phyloP scores from a whole-genome alignment of 1,284 basidiomycete species.

The Sporisorium iseilematis-ciliati region DNA sequence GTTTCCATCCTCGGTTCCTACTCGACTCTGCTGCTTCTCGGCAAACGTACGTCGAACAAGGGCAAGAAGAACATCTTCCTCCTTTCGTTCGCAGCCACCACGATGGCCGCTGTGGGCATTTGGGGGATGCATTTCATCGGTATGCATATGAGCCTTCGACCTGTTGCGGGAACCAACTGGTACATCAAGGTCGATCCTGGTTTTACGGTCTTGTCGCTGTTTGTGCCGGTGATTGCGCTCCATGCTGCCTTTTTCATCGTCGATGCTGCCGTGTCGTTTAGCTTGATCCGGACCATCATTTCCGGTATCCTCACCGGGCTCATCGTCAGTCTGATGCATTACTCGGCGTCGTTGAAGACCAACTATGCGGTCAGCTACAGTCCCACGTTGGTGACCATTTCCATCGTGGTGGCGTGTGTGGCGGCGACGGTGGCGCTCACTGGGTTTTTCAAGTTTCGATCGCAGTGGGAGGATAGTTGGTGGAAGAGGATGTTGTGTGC shows the following conservation, averaged over 20 bases:
- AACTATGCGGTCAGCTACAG: conserved; percentile 67
- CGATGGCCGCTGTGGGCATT: conserved; percentile 66
- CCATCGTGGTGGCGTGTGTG: conserved; percentile 72
- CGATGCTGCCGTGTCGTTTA: conserved; percentile 71
- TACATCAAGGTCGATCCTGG: conserved; percentile 71
- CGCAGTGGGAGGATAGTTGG: conserved; percentile 73
- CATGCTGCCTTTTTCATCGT: conserved; percentile 72
- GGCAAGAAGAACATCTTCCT: conserved; percentile 71
- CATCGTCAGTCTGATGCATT: conserved; percentile 77
- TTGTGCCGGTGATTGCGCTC: conserved; percentile 72
- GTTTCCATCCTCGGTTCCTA: conserved; percentile 73
- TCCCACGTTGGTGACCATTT: conserved; percentile 71
- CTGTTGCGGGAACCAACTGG: conserved; percentile 70
- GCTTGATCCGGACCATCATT: conserved; percentile 70
- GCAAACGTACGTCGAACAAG: conserved; percentile 71
- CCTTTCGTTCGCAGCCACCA: conserved; percentile 74
- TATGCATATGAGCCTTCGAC: conserved; percentile 71
- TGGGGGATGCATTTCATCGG: conserved; percentile 72
- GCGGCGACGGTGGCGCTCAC: conserved; percentile 72
- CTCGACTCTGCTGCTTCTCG: conserved; percentile 72
- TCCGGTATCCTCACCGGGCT: conserved; percentile 81
- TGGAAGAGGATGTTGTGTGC: conserved; percentile 72
- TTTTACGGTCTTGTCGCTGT: conserved; percentile 72
- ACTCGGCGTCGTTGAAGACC: conserved; percentile 71
- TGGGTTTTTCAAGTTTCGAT: conserved; percentile 72